These are phyloP conservation scores for Triticum timopheevii DNA, from an alignment of 176 grass and related monocot genomes.

Conservation along the genomic window DNA sequence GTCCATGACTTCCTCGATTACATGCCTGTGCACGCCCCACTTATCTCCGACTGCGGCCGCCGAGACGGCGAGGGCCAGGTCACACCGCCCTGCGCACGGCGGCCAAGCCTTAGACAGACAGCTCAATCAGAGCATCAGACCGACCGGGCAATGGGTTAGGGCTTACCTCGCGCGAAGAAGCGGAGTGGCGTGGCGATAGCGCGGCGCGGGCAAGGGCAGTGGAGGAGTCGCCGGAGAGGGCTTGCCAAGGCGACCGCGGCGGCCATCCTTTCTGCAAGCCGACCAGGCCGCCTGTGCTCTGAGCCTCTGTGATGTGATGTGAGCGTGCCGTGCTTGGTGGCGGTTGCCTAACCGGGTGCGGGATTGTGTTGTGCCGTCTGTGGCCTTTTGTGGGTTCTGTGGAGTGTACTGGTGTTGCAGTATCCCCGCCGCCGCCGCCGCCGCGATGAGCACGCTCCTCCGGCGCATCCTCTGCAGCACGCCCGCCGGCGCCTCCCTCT, in stretches of 20 bases:
- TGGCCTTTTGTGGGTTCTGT: neutral
- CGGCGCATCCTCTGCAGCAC: constrained; percentile 1
- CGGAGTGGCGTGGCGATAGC: neutral
- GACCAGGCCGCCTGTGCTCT: constrained; percentile 25
- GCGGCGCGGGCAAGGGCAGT: neutral
- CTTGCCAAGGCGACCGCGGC: constrained; percentile 37
- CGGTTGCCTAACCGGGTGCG: neutral
- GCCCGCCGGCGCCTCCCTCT: neutral
- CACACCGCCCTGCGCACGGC: constrained; percentile 41
- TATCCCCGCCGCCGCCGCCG: constrained; percentile 10
- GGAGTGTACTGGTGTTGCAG: neutral
- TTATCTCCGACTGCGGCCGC: constrained; percentile 41
- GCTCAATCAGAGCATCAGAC: neutral
- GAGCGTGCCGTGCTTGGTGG: neutral
- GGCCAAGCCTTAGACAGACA: neutral
- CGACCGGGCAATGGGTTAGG: neutral
- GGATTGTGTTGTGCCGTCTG: neutral
- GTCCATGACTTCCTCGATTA: constrained; percentile 64
- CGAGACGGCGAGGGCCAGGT: constrained; percentile 23
- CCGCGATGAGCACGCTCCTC: constrained; percentile 36
- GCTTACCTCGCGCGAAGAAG: constrained; percentile 40
- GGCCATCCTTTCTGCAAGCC: constrained; percentile 13
- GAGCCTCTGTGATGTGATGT: neutral
- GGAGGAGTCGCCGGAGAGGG: constrained; percentile 46
- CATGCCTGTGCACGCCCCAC: constrained; percentile 50